These are phyloP conservation scores for Iberis amara DNA, from an alignment of 441 rosid genomes.

Conservation along the genomic window DNA sequence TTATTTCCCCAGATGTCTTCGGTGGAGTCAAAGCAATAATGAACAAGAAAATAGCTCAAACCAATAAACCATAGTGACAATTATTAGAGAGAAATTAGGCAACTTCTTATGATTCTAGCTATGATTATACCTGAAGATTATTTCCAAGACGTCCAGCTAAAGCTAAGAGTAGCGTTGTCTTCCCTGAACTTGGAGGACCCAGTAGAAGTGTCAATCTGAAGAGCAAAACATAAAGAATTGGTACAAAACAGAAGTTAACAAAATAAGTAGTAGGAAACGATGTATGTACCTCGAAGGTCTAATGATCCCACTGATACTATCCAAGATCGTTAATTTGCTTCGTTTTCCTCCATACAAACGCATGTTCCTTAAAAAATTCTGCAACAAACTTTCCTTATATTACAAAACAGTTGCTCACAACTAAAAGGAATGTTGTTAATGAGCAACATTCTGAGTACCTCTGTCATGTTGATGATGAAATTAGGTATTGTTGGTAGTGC, in stretches of 20 bases:
- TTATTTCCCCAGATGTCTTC: slow-evolving; percentile 76
- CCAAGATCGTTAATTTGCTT: slow-evolving; percentile 79
- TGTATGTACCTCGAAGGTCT: slow-evolving; percentile 78
- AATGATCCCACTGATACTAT: slow-evolving; percentile 64
- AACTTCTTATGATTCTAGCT: not conserved
- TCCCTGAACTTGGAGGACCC: slow-evolving; percentile 99
- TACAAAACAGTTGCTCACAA: not conserved
- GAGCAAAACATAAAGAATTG: slow-evolving; percentile 7
- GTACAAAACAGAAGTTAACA: not conserved
- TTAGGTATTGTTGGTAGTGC: slow-evolving; percentile 96
- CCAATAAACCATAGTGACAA: not conserved
- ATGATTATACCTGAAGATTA: slow-evolving; percentile 63
- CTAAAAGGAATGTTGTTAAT: not conserved
- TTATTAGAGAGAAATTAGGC: not conserved
- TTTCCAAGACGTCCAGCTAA: slow-evolving; percentile 84
- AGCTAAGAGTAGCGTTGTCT: slow-evolving; percentile 86
- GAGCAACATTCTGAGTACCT: slow-evolving; percentile 37
- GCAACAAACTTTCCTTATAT: not conserved
- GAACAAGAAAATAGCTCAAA: not conserved
- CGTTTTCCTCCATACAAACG: slow-evolving; percentile 52
- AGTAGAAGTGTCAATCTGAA: slow-evolving; percentile 77
- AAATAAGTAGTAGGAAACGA: not conserved
- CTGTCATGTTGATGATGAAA: slow-evolving; percentile 80
- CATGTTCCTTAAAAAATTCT: slow-evolving; percentile 70
- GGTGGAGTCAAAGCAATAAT: slow-evolving; percentile 17